Percentiles rank a stretch among this genome's conserved stretches.
phyloP scores from a whole-genome alignment of 805 yeast genomes.

The Kodamaea restingae region DNA sequence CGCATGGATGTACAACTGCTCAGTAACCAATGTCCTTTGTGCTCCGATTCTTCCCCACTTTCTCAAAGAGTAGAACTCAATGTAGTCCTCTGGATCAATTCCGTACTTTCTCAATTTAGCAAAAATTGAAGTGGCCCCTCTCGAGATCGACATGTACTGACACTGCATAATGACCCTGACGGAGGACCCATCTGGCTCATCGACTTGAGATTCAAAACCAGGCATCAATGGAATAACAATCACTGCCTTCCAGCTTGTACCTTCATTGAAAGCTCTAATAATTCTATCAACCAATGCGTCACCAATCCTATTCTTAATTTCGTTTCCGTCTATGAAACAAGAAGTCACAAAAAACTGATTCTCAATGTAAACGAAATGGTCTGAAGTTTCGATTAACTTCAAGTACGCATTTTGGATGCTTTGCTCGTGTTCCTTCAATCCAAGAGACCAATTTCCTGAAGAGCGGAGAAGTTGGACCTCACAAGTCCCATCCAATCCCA shows the following conservation, averaged over 20 bases:
- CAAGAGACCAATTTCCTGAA: conserved; percentile 90
- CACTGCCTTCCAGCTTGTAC: conserved; percentile 82
- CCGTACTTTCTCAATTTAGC: conserved; percentile 75
- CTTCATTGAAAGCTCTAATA: conserved; percentile 76
- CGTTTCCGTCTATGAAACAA: conserved; percentile 79
- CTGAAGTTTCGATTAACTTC: conserved; percentile 84
- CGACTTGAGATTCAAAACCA: conserved; percentile 92
- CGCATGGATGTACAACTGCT: conserved; percentile 91
- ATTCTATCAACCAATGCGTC: conserved; percentile 97
- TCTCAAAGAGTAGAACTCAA: conserved; percentile 85
- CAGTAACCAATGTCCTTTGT: conserved; percentile 69
- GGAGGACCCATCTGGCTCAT: conserved; percentile 89
- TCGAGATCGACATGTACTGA: conserved; percentile 87
- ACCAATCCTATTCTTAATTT: conserved; percentile 83
- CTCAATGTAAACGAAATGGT: conserved; percentile 90
- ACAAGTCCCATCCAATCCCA: conserved; percentile 76
- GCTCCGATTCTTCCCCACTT: conserved; percentile 95
- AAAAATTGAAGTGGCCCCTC: conserved; percentile 85
- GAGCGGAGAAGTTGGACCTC: conserved; percentile 89
- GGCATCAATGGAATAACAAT: conserved; percentile 96
- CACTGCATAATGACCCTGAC: conserved; percentile 95
- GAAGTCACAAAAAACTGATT: conserved; percentile 93
- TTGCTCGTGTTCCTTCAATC: conserved; percentile 76
- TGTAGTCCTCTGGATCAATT: conserved; percentile 85
- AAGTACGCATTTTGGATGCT: conserved; percentile 92